Conservation (phyloP, 2,329 filamentous ascomycete species). For the Beauveria caledonica region DNA sequence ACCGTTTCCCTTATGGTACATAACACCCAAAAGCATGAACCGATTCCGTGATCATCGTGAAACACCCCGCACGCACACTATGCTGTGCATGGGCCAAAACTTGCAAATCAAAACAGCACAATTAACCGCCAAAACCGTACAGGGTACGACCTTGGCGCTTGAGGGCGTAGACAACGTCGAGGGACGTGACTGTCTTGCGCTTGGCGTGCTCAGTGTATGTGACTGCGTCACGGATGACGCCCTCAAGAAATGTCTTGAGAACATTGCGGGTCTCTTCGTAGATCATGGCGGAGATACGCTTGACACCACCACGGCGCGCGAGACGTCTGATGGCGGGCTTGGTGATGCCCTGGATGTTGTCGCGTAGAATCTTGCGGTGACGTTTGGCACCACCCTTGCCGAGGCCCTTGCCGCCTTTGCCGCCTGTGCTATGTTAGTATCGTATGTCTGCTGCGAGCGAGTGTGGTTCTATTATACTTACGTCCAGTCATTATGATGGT, state of each 20-base stretch:
- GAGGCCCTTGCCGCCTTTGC: constrained; percentile 95
- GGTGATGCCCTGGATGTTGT: constrained; percentile 99
- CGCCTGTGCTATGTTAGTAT: constrained; percentile 46
- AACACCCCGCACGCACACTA: constrained; percentile 25
- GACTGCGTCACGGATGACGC: constrained; percentile 60
- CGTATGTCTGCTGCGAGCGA: neutral
- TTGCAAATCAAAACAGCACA: constrained; percentile 19
- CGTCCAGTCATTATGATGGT: constrained; percentile 22
- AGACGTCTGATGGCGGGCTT: constrained; percentile 98
- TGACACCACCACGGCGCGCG: constrained; percentile 97
- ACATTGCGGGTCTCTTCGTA: constrained; percentile 64
- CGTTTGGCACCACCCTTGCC: constrained; percentile 98
- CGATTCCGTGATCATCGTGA: constrained; percentile 34
- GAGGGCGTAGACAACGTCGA: constrained; percentile 51
- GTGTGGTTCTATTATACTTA: constrained; percentile 17
- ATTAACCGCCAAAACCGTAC: constrained; percentile 72
- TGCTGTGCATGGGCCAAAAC: constrained; percentile 18
- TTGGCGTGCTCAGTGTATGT: constrained; percentile 66
- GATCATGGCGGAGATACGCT: constrained; percentile 96
- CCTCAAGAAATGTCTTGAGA: constrained; percentile 61
- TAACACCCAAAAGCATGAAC: constrained; percentile 35
- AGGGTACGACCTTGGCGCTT: constrained; percentile 59
- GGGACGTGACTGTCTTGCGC: constrained; percentile 61
- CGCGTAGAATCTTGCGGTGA: constrained; percentile 97
- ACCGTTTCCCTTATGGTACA: constrained; percentile 36